Evolutionary conservation across 257 asterid species (phyloP).

Genomic region (Rauvolfia tetraphylla): DNA sequence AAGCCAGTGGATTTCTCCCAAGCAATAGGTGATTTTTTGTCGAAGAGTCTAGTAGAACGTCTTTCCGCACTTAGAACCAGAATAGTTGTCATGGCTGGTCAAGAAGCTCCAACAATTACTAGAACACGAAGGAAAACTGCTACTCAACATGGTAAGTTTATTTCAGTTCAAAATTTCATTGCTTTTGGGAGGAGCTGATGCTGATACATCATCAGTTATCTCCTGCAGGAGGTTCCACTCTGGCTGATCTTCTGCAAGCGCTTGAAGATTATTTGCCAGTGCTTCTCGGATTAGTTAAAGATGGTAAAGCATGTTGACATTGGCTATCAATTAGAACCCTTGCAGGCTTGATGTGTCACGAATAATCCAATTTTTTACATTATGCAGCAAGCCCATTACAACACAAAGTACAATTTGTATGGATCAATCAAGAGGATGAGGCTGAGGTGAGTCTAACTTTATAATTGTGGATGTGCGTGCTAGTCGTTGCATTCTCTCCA

Average conservation of each 20-base stretch:
- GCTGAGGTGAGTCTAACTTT: constrained; percentile 55
- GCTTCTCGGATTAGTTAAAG: constrained; percentile 87
- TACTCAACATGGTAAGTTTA: constrained; percentile 81
- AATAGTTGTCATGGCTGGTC: constrained; percentile 90
- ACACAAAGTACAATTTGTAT: constrained; percentile 77
- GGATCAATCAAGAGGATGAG: constrained; percentile 99
- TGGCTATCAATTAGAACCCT: constrained; percentile 3
- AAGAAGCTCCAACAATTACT: constrained; percentile 90
- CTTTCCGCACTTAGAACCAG: constrained; percentile 93
- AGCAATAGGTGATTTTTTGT: constrained; percentile 50
- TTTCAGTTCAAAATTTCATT: constrained; percentile 1
- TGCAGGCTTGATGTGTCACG: constrained; percentile 16
- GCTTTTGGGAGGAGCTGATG: constrained; percentile 5
- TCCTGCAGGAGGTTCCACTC: constrained; percentile 81
- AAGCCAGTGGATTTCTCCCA: constrained; percentile 76
- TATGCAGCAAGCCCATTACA: constrained; percentile 81
- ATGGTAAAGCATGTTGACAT: constrained; percentile 49
- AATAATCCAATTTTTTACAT: constrained; percentile 20
- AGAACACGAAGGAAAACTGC: constrained; percentile 82
- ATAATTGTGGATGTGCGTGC: constrained; percentile 2
- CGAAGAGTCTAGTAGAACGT: constrained; percentile 68
- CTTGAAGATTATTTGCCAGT: constrained; percentile 92
- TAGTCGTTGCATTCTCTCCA: constrained; percentile 20
- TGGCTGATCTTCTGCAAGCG: constrained; percentile 92
- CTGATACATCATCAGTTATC: constrained; percentile 38